Conservation (phyloP, 225 moss, liverwort and hornwort genomes). For the Lunularia cruciata region DNA sequence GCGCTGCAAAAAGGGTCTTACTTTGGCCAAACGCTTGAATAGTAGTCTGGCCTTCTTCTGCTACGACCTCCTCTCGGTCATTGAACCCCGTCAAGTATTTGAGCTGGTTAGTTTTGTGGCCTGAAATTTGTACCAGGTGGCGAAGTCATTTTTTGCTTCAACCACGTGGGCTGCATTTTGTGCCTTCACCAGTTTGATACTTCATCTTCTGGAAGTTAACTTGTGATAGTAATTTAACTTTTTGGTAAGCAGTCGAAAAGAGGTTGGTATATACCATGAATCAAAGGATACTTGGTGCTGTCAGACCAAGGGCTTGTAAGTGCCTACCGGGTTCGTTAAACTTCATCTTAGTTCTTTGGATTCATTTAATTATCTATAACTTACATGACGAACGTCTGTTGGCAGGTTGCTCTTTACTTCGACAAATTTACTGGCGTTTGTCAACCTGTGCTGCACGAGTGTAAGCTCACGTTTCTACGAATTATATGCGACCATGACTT, state of each 20-base stretch:
- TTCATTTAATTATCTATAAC: too few relatives aligned
- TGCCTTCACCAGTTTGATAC: neutral
- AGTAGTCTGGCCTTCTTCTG: constrained; percentile 94
- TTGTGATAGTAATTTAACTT: too few relatives aligned
- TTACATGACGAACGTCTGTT: too few relatives aligned
- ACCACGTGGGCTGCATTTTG: neutral
- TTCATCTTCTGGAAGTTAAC: too few relatives aligned
- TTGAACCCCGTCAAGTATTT: constrained; percentile 96
- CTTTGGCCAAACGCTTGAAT: constrained; percentile 79
- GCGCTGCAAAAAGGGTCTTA: constrained; percentile 87
- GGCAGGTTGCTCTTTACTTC: constrained; percentile 85
- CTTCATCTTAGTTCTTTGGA: too few relatives aligned
- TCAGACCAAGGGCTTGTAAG: too few relatives aligned
- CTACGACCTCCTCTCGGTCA: constrained; percentile 86
- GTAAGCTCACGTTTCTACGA: constrained; percentile 90
- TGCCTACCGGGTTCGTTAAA: too few relatives aligned
- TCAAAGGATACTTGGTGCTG: too few relatives aligned
- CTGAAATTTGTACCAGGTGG: neutral
- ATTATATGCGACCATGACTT: constrained; percentile 95
- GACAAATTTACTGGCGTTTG: constrained; percentile 91
- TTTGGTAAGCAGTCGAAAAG: neutral
- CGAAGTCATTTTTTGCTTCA: too few relatives aligned
- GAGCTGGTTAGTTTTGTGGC: constrained; percentile 64
- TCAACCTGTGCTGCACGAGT: constrained; percentile 86
- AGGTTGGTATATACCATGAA: too few relatives aligned